Evolutionary conservation across 352 stramenopile species (phyloP), one percentile per base, ranked within the genome.

Genomic region (Phytophthora pistaciae): DNA sequence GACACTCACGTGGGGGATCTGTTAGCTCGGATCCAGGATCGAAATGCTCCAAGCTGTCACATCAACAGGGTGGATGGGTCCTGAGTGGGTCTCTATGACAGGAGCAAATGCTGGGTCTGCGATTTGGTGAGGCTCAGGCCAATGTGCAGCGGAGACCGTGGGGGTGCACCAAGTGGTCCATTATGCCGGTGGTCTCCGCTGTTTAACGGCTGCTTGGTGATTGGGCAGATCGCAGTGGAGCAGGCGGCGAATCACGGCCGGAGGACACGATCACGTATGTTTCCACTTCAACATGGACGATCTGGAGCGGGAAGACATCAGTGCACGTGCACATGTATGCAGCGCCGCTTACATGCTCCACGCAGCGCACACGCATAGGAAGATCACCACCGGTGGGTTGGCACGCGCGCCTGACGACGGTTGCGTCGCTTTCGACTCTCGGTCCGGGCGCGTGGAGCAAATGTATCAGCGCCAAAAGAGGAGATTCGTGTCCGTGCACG

Each of bases 251-350:
- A 56, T 56, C 49, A 33, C 23, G 21, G 23, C 8, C 13, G 11
- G n/a, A 54, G 48, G 48, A 54, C 48, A 9, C 20, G 7, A 20
- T 52, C 44, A 52, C 48, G 48, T 27, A 54, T 29, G 42, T n/a
- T 29, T 33, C 21, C 49, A 56, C 49, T 56, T 56, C 49, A 56
- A 56, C 49, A 23, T 56, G 49, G 21, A 36, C 49, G 49, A 18
- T 33, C 10, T 5, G 16, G 5, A 7, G 20, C 16, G 42, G 42
- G 42, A 52, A 52, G 44, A 20, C 40, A 21, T 49, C 27, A 31
- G 6, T 44, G 38, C 9, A 16, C 36, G 36, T 42, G 36, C 18
- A 3, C 46, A 16, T 27, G 46, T 53, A 29, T 53, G 49, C 49
- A 56, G 3, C 13, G 49, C 13, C 3, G 49, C 23, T 56, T 38